phyloP scores from a whole-genome alignment of 1,284 basidiomycete species.

The Athelia sp. region DNA sequence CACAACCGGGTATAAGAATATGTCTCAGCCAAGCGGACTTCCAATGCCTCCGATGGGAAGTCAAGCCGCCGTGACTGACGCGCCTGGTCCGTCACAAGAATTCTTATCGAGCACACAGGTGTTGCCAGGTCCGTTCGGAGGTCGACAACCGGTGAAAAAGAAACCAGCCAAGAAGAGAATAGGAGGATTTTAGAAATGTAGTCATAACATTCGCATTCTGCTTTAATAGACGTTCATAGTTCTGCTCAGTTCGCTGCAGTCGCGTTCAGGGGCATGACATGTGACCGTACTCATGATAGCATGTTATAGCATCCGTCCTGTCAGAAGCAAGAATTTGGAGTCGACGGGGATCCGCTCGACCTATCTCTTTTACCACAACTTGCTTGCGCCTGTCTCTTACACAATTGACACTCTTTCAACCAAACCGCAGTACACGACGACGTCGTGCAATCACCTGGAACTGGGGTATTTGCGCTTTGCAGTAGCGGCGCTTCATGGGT shows the following conservation, averaged over 20 bases:
- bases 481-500: constrained; percentile 60
- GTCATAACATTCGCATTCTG: too few relatives aligned
- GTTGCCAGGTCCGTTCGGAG: constrained; percentile 68
- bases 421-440: constrained; percentile 8
- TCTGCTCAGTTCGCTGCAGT: too few relatives aligned
- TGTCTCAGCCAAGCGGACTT: constrained; percentile 7
- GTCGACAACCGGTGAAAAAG: constrained; percentile 50
- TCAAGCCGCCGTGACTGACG: neutral
- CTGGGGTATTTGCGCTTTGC: constrained; percentile 37
- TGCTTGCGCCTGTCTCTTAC: neutral
- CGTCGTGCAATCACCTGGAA: constrained; percentile 38
- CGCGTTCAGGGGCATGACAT: neutral
- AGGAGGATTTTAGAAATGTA: constrained; percentile 59
- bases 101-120: constrained; percentile 61
- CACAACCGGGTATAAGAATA: constrained; percentile 4
- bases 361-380: constrained; percentile 8
- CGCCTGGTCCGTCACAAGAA: constrained; percentile 34
- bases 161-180: constrained; percentile 63
- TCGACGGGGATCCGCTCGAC: constrained; percentile 3
- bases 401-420: neutral
- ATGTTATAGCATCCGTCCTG: neutral
- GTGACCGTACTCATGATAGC: constrained; percentile 3
- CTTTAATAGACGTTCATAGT: too few relatives aligned
- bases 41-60: constrained; percentile 9
- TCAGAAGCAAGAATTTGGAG: constrained; percentile 5